A percentile compares a stretch with the other conserved stretches of the same genome.
These are phyloP conservation scores for Tephrocybe sp. DNA, from an alignment of 768 basidiomycete species.

Conservation along the genomic window DNA sequence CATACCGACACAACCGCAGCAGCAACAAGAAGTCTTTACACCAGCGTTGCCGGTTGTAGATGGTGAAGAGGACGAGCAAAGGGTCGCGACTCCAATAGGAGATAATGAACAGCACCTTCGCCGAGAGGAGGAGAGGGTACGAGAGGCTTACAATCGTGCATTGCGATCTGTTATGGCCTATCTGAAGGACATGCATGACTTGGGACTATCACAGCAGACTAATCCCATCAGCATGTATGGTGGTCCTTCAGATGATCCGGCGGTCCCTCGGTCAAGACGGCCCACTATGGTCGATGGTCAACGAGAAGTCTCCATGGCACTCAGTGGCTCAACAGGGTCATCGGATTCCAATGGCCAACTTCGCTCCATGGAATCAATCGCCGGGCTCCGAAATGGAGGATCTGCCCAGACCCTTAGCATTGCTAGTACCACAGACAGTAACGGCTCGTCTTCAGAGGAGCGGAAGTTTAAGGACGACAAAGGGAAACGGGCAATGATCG, in stretches of 20 bases:
- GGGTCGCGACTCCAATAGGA: conserved; percentile 39
- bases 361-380: conserved; percentile 62
- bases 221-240: conserved; percentile 60
- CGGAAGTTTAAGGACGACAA: conserved; percentile 93
- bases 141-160: conserved; percentile 74
- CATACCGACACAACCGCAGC: conserved; percentile 59
- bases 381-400: conserved; percentile 55
- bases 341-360: conserved; percentile 51
- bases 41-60: conserved; percentile 44
- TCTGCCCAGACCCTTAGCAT: conserved; percentile 70
- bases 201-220: conserved; percentile 67
- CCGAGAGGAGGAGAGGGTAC: conserved; percentile 67
- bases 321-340: conserved; percentile 43
- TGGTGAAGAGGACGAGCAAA: conserved; percentile 32
- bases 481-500: conserved; percentile 74
- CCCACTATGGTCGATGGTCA: conserved; percentile 63
- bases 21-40: conserved; percentile 46
- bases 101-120: conserved; percentile 51
- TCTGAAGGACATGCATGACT: conserved; percentile 91
- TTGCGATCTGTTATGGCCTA: conserved; percentile 94
- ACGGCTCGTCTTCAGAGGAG: conserved; percentile 64
- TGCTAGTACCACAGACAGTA: conserved; percentile 65
- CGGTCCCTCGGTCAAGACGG: conserved; percentile 51
- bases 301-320: conserved; percentile 54
- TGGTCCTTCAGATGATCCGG: conserved; percentile 40